A percentile compares a stretch with the other conserved stretches of the same genome.
phyloP scores from a whole-genome alignment of 78 protist genomes.

The Speleostelium caveatum region DNA sequence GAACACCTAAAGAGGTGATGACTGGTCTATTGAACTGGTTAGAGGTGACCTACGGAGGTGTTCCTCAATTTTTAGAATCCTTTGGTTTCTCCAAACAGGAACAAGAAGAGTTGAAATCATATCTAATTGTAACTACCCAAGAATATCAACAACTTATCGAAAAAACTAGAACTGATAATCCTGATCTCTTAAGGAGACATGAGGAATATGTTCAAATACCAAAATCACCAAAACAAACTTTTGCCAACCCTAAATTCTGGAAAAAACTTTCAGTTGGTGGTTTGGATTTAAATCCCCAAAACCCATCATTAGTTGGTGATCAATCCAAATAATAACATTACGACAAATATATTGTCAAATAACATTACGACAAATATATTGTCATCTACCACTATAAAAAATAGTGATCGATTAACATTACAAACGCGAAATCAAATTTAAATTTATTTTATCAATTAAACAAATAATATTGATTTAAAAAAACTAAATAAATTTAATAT shows the following conservation, averaged over 20 bases:
- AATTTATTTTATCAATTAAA: too few species aligned
- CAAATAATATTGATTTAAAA: too few species aligned
- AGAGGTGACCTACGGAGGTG: conserved; percentile 34
- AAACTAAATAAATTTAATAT: too few species aligned
- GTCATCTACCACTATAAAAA: too few species aligned
- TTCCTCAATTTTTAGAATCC: conserved; percentile 21
- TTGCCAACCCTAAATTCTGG: conserved; percentile 43
- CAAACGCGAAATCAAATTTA: too few species aligned
- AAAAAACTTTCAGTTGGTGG: conserved; percentile 18
- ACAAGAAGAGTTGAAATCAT: conserved; percentile 43
- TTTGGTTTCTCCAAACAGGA: conserved; percentile 48
- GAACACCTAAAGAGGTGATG: conserved; percentile 36
- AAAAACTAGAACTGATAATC: background rate
- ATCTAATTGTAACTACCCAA: conserved; percentile 57
- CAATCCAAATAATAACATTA: too few species aligned
- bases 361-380: too few species aligned
- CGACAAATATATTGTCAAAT: too few species aligned
- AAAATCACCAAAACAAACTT: conserved; percentile 2
- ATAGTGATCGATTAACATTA: too few species aligned
- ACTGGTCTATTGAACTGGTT: conserved; percentile 55
- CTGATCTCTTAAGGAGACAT: conserved; percentile 29
- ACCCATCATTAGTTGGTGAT: too few species aligned
- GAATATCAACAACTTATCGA: conserved; percentile 18
- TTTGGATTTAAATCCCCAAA: too few species aligned
- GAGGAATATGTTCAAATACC: conserved; percentile 36